phyloP scores from a whole-genome alignment of 306 rosid species.

The Trifolium repens region DNA sequence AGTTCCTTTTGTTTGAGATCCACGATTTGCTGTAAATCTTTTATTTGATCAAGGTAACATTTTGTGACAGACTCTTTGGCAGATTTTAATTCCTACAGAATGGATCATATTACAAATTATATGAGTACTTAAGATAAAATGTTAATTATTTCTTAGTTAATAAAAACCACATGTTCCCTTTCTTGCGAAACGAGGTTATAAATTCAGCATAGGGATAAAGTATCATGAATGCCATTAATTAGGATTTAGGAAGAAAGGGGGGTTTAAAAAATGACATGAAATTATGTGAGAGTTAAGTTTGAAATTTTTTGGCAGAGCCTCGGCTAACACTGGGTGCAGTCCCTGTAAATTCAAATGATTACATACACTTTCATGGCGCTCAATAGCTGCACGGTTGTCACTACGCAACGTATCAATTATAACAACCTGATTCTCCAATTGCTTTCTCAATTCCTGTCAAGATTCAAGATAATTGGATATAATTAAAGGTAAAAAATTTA shows the following conservation, averaged over 20 bases:
- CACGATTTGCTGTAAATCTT: constrained; percentile 61
- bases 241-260: not conserved
- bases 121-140: constrained; percentile 31
- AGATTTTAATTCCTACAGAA: constrained; percentile 73
- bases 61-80: constrained; percentile 66
- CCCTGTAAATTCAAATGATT: constrained; percentile 15
- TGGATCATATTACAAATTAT: constrained; percentile 16
- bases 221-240: constrained; percentile 4
- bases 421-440: constrained; percentile 79
- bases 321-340: constrained; percentile 3
- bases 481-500: not conserved
- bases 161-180: constrained; percentile 12
- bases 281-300: not conserved
- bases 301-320: not conserved
- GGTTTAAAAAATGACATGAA: not conserved
- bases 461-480: constrained; percentile 17
- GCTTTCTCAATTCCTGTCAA: constrained; percentile 91
- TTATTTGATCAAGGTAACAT: constrained; percentile 67
- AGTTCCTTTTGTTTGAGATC: constrained; percentile 79
- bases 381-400: constrained; percentile 66
- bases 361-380: constrained; percentile 76
- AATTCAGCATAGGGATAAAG: constrained; percentile 5
- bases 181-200: constrained; percentile 19
- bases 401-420: constrained; percentile 62
- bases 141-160: constrained; percentile 29